phyloP scores from a whole-genome alignment of 495 filamentous ascomycete genomes.

The Xylaria palmicola region DNA sequence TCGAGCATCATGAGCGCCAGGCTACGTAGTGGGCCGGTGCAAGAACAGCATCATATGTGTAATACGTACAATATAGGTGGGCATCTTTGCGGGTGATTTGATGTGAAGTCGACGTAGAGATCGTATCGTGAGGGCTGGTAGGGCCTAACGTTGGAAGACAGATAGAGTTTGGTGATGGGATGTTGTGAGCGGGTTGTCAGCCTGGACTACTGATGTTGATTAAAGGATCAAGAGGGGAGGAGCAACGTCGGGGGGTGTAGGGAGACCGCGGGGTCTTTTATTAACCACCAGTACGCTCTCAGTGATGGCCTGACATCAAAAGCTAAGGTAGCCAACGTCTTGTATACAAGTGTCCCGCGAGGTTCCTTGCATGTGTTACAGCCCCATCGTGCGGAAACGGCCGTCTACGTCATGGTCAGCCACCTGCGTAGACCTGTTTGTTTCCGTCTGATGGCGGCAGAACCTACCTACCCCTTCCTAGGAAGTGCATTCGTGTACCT shows the following conservation, averaged over 20 bases:
- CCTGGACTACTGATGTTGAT: background rate
- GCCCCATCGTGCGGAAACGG: background rate
- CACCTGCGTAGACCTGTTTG: background rate
- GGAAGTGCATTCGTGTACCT: no score
- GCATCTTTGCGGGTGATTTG: slow-evolving; percentile 52
- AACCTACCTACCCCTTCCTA: background rate
- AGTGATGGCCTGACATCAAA: background rate
- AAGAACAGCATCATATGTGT: background rate
- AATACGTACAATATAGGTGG: slow-evolving; percentile 66
- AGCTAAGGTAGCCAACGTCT: background rate
- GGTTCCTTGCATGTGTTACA: slow-evolving; percentile 1
- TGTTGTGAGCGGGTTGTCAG: background rate
- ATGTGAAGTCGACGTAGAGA: slow-evolving; percentile 19
- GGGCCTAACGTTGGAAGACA: no score
- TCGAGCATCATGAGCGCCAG: background rate
- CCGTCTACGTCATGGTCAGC: slow-evolving; percentile 15
- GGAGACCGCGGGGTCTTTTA: slow-evolving; percentile 12
- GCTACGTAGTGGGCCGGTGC: no score
- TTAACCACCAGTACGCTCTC: background rate
- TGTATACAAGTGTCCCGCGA: background rate
- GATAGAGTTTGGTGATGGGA: background rate
- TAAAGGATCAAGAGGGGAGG: background rate
- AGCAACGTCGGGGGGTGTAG: background rate
- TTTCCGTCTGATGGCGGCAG: background rate
- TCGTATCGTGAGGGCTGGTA: background rate